Evolutionary conservation across 139 green algal species (phyloP), one percentile per base, ranked within the genome.

Genomic region (Chlamydomonas urium): DNA sequence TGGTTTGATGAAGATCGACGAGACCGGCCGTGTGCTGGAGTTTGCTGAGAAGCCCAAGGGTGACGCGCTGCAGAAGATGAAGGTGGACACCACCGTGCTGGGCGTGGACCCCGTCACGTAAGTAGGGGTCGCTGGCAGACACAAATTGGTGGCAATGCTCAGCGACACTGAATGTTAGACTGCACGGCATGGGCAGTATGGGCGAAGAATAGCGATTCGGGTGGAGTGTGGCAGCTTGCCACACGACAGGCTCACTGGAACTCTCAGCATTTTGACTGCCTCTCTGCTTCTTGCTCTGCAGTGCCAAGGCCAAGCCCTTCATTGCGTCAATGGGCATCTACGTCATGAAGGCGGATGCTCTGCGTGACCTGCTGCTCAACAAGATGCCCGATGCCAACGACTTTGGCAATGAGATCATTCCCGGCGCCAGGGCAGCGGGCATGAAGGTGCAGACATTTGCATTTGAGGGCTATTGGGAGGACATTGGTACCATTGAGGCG

Each of bases 301-400:
- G 89, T 50, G 95, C 95, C 19, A 78, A 85, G 72, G 70, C 86
- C 48, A 89, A 94, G 87, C 95, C 95, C 10, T 99, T 96, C 90
- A 99, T 98, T 76, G 95, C 95, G n/a, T 96, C 88, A 76, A 99
- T 99, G 95, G 95, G 95, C 72, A 99, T 99, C 87, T 98, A 98
- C 75, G 91, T 97, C 35, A 90, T 91, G 79, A 94, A 90, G 63
- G 90, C 90, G 17, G 69, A 69, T 28, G 84, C 75, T 1, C 76
- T 89, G 32, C 86, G 90, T 61, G 76, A 93, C 62, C 81, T 96
- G 60, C 74, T 84, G 38, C 53, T 89, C 19, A 75, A 84, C 69
- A 88, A 86, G 58, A 81, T 90, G 79, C 88, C 90, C 38, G 71
- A 87, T 19, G 89, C 89, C 74, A 93, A 95, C 63, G 90, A 97